Conservation (phyloP, 768 basidiomycete species). For the Mycena alexandri region DNA sequence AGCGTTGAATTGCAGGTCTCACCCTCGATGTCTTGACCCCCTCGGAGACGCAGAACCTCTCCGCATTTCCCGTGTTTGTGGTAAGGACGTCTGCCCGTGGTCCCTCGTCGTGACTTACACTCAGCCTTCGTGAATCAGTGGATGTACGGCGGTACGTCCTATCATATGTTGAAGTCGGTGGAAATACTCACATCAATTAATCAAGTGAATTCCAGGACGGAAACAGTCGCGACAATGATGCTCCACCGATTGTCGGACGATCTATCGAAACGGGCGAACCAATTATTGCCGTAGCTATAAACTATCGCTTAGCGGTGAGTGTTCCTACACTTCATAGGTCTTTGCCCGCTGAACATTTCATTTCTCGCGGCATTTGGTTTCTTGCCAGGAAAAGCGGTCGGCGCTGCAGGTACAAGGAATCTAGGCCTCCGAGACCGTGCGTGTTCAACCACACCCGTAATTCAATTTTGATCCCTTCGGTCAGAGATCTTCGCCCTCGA, state of each 20-base stretch:
- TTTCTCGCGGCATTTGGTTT: conserved; percentile 13
- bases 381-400: conserved; percentile 15
- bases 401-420: conserved; percentile 15
- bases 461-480: neutral
- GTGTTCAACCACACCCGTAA: neutral
- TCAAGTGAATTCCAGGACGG: conserved; percentile 16
- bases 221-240: conserved; percentile 11
- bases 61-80: conserved; percentile 19
- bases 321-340: too few species aligned
- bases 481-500: conserved; percentile 57
- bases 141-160: conserved; percentile 11
- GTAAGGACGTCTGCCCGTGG: too few species aligned
- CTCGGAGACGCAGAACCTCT: neutral
- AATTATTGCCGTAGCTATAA: conserved; percentile 21
- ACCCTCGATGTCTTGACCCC: conserved; percentile 17
- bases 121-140: neutral
- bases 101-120: too few species aligned
- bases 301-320: conserved; percentile 26
- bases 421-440: conserved; percentile 21
- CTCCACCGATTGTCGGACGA: conserved; percentile 4
- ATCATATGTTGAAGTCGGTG: neutral
- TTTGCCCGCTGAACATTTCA: neutral
- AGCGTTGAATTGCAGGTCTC: conserved; percentile 2
- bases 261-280: conserved; percentile 20
- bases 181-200: neutral